Base-by-base conservation (phyloP, 805 yeast genomes). In the Spathaspora hagerdaliae region DNA sequence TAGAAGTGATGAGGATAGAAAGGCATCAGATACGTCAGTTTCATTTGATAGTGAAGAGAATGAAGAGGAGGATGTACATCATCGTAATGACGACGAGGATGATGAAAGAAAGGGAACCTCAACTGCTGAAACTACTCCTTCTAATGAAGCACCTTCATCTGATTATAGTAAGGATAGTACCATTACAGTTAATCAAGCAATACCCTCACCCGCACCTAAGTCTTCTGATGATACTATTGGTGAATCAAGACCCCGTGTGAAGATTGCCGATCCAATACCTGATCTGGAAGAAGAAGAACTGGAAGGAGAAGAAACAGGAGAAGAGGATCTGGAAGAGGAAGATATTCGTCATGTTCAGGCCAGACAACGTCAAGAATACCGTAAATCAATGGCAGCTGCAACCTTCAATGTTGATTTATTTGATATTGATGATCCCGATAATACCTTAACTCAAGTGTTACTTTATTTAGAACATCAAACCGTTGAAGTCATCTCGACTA, bases 381-480 rank as follows among this genome's bases (percentile, higher is more conserved):
- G 77, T 44, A 72, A 73, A 52, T 69, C 75, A 2, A 66, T 70
- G 70, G 77, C 76, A 2, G 78, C 77, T 2, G 77, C 77, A 8
- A 75, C 80, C 2, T 86, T 85, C 65, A 85, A 84, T 63, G 73
- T 87, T 43, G 86, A 84, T 46, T 78, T 82, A 31, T 88, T 87
- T 64, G 89, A 87, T 64, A 83, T 87, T 43, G 84, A 83, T 46
- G 87, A 88, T 56, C 96, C 96, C 1, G 97, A 91, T 58, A 87
- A 88, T 60, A 86, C 96, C 1, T 75, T 91, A 51, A 81, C 88
- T 7, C 95, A 89, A 57, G 80, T 92, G 48, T 78, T 91, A 56
- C 73, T 83, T 27, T 92, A 90, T 61, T 74, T 92, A 56, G 98
- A 92, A 62, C 96, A 89, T 64, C 96, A 91, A 67, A 91, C 97